Evolutionary conservation across 345 rosid species (phyloP), one percentile per base, ranked within the genome.

Genomic region (Viola odorata): DNA sequence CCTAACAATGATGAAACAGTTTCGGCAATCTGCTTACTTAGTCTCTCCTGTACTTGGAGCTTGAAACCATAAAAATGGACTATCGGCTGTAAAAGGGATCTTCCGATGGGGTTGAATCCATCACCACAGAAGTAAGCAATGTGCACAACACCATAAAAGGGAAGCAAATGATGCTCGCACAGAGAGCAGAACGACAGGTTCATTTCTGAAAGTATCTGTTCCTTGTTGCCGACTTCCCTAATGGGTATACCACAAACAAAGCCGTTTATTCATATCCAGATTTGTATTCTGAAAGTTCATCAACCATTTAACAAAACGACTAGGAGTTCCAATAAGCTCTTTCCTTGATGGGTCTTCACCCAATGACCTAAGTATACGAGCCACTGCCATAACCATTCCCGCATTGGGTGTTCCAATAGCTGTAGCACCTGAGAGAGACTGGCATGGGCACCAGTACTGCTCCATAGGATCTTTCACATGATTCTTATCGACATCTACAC

Each of bases 1-100:
- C 94, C 96, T 42, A 86, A 70, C 14, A 81, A 41, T 7, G 88
- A 79, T 1, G 96, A 80, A 57, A 81, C 77, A 2, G 91, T 84
- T 75, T 95, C 91, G 6, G 96, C 95, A 50, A 95, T 86, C 75
- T 95, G 98, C 69, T 84, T 70, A 37, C 92, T 91, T 47, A 95
- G 85, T 56, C 97, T 85, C 80, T 95, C 99, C 75, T 95, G 99
- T 61, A 95, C 96, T 75, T 95, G 99, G 62, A 95, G 97, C 84
- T 91, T 95, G 71, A 83, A 88, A 64, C 99, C 96, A 38, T 85
- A 88, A 58, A 81, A 95, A 65, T 84, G 94, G 14, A 95, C 94
- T 56, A 88, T 69, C 0, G 96, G 85, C 71, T 85, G 91, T 15
- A 95, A 48, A 55, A 78, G 78, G 10, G 92, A 73, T 50, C 62